Base-by-base conservation (phyloP, 768 basidiomycete species). In the Tephrocybe sp. region DNA sequence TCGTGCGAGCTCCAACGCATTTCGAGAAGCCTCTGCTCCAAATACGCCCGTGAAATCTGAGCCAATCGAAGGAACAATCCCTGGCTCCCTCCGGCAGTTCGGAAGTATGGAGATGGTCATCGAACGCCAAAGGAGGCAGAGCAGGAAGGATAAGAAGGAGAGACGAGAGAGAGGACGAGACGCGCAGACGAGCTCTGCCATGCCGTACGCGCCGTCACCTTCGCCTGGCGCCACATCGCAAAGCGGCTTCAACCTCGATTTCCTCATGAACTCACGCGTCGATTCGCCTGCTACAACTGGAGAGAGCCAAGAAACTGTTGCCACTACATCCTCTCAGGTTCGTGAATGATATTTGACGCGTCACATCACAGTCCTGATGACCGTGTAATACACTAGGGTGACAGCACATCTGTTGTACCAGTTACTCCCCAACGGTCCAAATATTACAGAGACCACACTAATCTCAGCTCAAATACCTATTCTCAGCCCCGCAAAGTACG, bases 41-140 rank as follows among this genome's bases (percentile, higher is more conserved):
- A 69, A 70, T 28, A 84, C 84, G 1, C 84, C 85, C 21, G 75
- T 87, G 56, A 87, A 88, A 65, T 68, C 77, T 1, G 86, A 88
- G 61, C 79, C 80, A 8, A 61, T 67, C 40, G 85, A 88, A 50
- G 65, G 63, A 20, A 15, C 37, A 11, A 28, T 53, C 9, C 46
- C 70, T 38, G 64, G 78, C 45, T 77, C 82, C 11, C 65, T 74
- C 20, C 80, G 85, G 25, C 81, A 78, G 30, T 80, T 81, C 68
- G 85, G 86, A 56, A 87, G 77, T 62, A 90, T 90, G 88, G 85
- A 90, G 55, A 70, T 80, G 69, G 80, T 90, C 36, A 78, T 90
- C 54, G 88, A 90, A 65, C 79, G 85, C 39, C 85, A 88, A 69
- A 77, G 84, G 64, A 76, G 83, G 49, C 80, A 78, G 54, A 76